Conservation (phyloP, 257 asterid species). For the Capsicum rhomboideum region DNA sequence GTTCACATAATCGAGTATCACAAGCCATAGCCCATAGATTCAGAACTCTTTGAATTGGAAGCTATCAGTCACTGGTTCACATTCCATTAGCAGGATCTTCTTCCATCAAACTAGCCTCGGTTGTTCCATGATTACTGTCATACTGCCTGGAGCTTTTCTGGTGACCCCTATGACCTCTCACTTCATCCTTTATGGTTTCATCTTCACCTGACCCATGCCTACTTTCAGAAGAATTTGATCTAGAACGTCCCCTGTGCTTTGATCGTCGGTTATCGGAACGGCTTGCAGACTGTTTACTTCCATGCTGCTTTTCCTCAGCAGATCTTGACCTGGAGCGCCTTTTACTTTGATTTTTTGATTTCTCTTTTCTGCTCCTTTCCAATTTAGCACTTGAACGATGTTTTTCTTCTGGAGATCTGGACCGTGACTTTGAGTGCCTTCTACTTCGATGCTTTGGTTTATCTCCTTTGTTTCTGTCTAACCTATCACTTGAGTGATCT, state of each 20-base stretch:
- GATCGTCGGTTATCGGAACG: constrained; percentile 45
- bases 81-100: constrained; percentile 9
- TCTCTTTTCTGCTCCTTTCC: constrained; percentile 45
- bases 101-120: constrained; percentile 8
- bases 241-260: constrained; percentile 44
- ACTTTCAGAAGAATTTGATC: constrained; percentile 46
- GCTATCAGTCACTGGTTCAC: constrained; percentile 8
- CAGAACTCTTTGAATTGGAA: constrained; percentile 19
- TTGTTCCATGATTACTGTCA: constrained; percentile 4
- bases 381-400: constrained; percentile 18
- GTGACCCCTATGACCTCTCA: constrained; percentile 25
- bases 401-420: constrained; percentile 38
- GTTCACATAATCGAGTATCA: constrained; percentile 16
- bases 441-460: constrained; percentile 39
- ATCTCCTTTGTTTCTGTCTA: constrained; percentile 39
- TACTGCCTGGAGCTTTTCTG: constrained; percentile 9
- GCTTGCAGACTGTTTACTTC: constrained; percentile 26
- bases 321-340: constrained; percentile 39
- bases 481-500: constrained; percentile 21
- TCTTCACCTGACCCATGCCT: constrained; percentile 26
- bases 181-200: constrained; percentile 29
- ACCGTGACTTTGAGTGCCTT: constrained; percentile 46
- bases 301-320: constrained; percentile 12
- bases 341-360: constrained; percentile 37
- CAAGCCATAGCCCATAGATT: constrained; percentile 2